A percentile compares a stretch with the other conserved stretches of the same genome.
Conservation (phyloP, 2,329 filamentous ascomycete genomes). For the Xylaria sp. region DNA sequence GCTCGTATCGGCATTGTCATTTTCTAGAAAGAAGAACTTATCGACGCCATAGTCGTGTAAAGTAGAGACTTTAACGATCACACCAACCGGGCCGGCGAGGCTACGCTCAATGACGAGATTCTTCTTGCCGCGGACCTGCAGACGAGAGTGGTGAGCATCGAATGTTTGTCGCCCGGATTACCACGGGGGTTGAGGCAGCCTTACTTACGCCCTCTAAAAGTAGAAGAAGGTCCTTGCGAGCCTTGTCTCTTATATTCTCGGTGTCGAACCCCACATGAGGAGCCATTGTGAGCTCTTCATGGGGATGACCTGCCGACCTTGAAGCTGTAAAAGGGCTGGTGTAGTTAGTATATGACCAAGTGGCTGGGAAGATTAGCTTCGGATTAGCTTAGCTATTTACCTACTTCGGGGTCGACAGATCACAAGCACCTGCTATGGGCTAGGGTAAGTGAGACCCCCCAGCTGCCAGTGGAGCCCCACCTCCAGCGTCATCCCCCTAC, state of each 20-base stretch:
- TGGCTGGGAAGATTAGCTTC: background rate
- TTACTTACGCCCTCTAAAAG: slow-evolving; percentile 92
- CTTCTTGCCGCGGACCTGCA: slow-evolving; percentile 96
- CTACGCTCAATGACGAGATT: slow-evolving; percentile 92
- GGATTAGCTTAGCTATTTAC: background rate
- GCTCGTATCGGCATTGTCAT: slow-evolving; percentile 90
- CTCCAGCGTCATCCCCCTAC: no score
- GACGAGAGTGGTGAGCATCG: slow-evolving; percentile 27
- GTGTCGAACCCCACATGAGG: slow-evolving; percentile 74
- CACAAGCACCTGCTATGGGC: no score
- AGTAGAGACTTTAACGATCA: slow-evolving; percentile 93
- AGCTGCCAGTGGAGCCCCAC: no score
- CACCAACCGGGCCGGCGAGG: slow-evolving; percentile 85
- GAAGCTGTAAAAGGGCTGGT: slow-evolving; percentile 18
- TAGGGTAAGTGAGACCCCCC: no score
- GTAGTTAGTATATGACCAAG: slow-evolving; percentile 17
- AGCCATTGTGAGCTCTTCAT: slow-evolving; percentile 68
- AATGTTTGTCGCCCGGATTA: slow-evolving; percentile 15
- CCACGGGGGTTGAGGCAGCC: slow-evolving; percentile 30
- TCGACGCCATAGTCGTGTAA: slow-evolving; percentile 97
- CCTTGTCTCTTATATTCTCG: slow-evolving; percentile 78
- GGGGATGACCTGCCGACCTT: slow-evolving; percentile 31
- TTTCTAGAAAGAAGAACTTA: slow-evolving; percentile 96
- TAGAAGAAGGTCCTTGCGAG: slow-evolving; percentile 85
- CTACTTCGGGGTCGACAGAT: no score